Conservation (phyloP, 2,329 filamentous ascomycete genomes). For the Chaetothyriales sp. region DNA sequence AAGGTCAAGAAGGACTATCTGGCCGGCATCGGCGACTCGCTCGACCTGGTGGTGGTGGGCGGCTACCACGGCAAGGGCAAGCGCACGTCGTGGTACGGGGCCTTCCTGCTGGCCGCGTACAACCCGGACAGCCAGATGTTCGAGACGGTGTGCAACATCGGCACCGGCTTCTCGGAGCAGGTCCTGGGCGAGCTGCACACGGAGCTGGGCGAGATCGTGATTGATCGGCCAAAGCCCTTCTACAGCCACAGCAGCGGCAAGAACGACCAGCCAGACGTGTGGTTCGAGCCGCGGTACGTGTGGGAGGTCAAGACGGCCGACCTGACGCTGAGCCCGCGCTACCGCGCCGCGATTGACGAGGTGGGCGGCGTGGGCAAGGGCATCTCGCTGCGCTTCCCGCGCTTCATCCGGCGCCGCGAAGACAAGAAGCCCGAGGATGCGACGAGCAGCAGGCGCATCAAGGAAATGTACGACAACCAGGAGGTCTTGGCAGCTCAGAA, state of each 20-base stretch:
- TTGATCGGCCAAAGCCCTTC: slow-evolving; percentile 86
- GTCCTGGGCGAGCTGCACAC: slow-evolving; percentile 76
- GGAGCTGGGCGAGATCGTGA: slow-evolving; percentile 61
- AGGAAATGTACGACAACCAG: slow-evolving; percentile 94
- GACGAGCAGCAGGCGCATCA: slow-evolving; percentile 69
- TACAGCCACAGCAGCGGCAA: slow-evolving; percentile 72
- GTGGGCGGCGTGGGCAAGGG: slow-evolving; percentile 58
- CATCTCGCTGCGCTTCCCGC: slow-evolving; percentile 77
- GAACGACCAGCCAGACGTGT: slow-evolving; percentile 94
- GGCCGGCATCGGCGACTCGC: slow-evolving; percentile 79
- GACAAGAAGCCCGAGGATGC: slow-evolving; percentile 94
- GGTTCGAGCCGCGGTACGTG: slow-evolving; percentile 88
- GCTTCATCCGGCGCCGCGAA: slow-evolving; percentile 81
- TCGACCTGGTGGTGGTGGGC: slow-evolving; percentile 89
- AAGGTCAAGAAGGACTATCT: slow-evolving; percentile 99
- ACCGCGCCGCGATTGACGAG: slow-evolving; percentile 78
- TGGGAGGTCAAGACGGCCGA: slow-evolving; percentile 99
- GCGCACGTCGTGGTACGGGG: slow-evolving; percentile 87
- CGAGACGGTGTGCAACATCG: slow-evolving; percentile 96
- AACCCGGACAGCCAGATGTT: slow-evolving; percentile 68
- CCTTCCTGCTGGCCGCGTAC: slow-evolving; percentile 90
- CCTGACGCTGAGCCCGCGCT: slow-evolving; percentile 78
- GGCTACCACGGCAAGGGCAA: slow-evolving; percentile 93
- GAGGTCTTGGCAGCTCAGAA: slow-evolving; percentile 77
- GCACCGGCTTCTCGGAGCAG: slow-evolving; percentile 92